Conservation (phyloP, 106 monocot species). For the Dendrobium officinale region DNA sequence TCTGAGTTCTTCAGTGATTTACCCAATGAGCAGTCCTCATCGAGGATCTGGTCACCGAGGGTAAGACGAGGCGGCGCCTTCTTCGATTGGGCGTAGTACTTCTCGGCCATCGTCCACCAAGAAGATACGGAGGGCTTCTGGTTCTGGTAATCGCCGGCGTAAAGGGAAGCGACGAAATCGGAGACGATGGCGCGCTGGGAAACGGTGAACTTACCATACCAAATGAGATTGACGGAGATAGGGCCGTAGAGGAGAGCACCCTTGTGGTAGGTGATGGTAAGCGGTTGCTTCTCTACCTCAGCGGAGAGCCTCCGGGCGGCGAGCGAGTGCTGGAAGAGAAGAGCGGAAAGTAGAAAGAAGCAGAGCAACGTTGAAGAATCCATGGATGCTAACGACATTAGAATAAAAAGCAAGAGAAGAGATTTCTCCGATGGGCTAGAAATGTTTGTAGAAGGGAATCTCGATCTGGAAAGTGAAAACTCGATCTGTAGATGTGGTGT, state of each 20-base stretch:
- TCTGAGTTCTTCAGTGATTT: conserved; percentile 25
- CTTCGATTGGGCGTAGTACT: conserved; percentile 25
- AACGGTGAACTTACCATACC: conserved; percentile 58
- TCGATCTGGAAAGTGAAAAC: no score
- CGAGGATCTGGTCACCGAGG: conserved; percentile 39
- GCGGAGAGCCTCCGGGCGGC: conserved; percentile 27
- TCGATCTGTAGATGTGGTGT: neutral
- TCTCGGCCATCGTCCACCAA: conserved; percentile 56
- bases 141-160: neutral
- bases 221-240: conserved; percentile 48
- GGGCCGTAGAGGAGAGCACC: conserved; percentile 59
- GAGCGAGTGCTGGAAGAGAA: conserved; percentile 1
- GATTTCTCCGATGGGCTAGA: neutral
- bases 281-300: conserved; percentile 33
- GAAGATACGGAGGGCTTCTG: conserved; percentile 31
- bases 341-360: conserved; percentile 6
- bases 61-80: conserved; percentile 13
- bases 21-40: conserved; percentile 31
- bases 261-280: conserved; percentile 45
- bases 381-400: neutral
- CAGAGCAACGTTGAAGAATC: neutral
- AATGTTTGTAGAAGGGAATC: no score
- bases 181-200: conserved; percentile 44
- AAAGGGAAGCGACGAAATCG: conserved; percentile 56
- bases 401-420: neutral